phyloP scores from a whole-genome alignment of 768 basidiomycete species.

The Agrocybe praecox region DNA sequence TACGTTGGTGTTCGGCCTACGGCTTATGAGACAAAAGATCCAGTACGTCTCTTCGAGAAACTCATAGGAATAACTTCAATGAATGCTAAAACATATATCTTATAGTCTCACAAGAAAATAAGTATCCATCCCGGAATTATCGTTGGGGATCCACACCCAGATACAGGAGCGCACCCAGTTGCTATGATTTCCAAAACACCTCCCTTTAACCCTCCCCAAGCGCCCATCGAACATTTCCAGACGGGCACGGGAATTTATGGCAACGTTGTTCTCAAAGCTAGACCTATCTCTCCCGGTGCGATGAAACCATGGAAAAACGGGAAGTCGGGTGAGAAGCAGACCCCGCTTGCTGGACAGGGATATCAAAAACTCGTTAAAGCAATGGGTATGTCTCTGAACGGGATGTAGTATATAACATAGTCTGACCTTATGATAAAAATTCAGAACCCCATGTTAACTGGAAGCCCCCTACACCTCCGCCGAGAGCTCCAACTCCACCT shows the following conservation, averaged over 20 bases:
- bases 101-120: conserved; percentile 10
- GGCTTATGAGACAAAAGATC: conserved; percentile 15
- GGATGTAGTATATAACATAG: neutral
- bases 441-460: conserved; percentile 8
- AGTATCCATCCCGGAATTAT: conserved; percentile 27
- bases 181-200: conserved; percentile 26
- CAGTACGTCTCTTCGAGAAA: neutral
- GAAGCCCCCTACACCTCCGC: conserved; percentile 6
- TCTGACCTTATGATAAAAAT: neutral
- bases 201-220: conserved; percentile 23
- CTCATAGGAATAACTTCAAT: neutral
- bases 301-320: conserved; percentile 21
- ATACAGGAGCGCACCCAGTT: conserved; percentile 17
- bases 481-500: conserved; percentile 2
- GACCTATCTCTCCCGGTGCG: conserved; percentile 5
- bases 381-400: conserved; percentile 11
- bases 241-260: conserved; percentile 14
- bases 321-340: conserved; percentile 12
- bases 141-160: conserved; percentile 11
- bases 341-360: conserved; percentile 8
- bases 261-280: conserved; percentile 15
- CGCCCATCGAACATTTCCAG: conserved; percentile 14
- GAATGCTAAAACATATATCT: neutral
- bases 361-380: conserved; percentile 10
- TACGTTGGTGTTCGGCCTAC: conserved; percentile 19